Base-by-base conservation (phyloP, 83 land plant species). In the Diphasiastrum complanatum region DNA sequence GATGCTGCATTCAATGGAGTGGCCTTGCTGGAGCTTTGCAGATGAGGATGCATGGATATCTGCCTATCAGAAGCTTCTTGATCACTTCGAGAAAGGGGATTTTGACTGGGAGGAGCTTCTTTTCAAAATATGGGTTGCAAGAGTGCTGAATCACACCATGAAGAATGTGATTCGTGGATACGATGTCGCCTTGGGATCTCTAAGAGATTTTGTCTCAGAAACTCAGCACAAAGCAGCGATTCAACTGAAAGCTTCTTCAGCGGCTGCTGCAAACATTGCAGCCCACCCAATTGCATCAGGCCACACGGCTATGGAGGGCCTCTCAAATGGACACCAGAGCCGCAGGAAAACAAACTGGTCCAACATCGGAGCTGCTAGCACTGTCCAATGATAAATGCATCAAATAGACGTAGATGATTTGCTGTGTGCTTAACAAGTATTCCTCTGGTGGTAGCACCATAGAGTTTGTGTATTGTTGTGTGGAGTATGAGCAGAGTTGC, bases 101-200 rank as follows among this genome's bases (percentile, higher is more conserved):
- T 45, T 22, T 29, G 69, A 66, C 66, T 66, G 69, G 69, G 69
- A 66, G 40, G 69, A 66, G 66, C 67, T 66, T 1, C 69, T 66
- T 28, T 66, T 66, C 63, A 66, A 66, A 24, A 52, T 66, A 5
- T 66, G 69, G 69, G 69, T 66, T 0, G 45, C 46, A 3, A 37
- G 69, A 2, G 69, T 66, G 28, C 47, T 66, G 1, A 56, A 66
- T 33, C 69, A 66, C 47, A 66, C 69, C 2, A 16, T 66, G 30
- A 56, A 31, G 62, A 30, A 66, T 20, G 62, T 52, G 29, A 51
- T 66, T 22, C 69, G 69, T 2, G 69, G 69, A 1, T 66, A 66
- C 63, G 69, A 66, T 6, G 48, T 29, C 43, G 69, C 69, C 6
- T 29, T 66, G 27, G 69, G 58, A 0, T 24, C 47, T 0, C 31